Conservation (phyloP, 2,329 filamentous ascomycete genomes). For the Penicillium hesseltinei region DNA sequence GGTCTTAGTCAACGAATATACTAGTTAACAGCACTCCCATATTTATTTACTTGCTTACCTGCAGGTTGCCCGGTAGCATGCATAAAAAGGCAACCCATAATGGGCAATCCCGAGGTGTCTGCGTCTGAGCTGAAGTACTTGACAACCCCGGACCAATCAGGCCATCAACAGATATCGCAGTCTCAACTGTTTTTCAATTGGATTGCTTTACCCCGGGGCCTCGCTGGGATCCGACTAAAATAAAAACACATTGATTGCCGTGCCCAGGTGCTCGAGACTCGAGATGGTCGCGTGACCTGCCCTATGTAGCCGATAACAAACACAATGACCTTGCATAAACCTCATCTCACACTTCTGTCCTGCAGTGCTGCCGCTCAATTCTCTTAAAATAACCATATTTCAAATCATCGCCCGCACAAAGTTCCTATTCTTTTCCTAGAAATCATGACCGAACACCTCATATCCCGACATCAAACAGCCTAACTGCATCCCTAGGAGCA, state of each 20-base stretch:
- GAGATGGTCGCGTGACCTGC: constrained; percentile 1
- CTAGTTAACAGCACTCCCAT: background rate
- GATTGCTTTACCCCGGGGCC: background rate
- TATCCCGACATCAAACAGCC: background rate
- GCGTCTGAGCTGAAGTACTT: background rate
- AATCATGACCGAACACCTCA: no score
- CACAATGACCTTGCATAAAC: background rate
- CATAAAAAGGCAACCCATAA: background rate
- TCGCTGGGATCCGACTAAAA: background rate
- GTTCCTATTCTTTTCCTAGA: background rate
- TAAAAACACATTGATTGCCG: background rate
- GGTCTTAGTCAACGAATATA: background rate
- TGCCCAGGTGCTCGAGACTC: background rate
- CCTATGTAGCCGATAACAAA: background rate
- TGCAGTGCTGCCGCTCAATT: background rate
- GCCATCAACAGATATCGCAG: background rate
- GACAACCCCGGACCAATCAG: constrained; percentile 1
- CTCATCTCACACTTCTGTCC: background rate
- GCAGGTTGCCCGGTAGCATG: background rate
- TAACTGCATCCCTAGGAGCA: background rate
- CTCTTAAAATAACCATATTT: background rate
- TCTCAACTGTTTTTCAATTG: background rate
- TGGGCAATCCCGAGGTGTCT: background rate
- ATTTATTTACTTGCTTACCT: background rate
- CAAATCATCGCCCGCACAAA: background rate